Base-by-base conservation (phyloP, 1,139 yeast species). In the Maudiozyma humilis region DNA sequence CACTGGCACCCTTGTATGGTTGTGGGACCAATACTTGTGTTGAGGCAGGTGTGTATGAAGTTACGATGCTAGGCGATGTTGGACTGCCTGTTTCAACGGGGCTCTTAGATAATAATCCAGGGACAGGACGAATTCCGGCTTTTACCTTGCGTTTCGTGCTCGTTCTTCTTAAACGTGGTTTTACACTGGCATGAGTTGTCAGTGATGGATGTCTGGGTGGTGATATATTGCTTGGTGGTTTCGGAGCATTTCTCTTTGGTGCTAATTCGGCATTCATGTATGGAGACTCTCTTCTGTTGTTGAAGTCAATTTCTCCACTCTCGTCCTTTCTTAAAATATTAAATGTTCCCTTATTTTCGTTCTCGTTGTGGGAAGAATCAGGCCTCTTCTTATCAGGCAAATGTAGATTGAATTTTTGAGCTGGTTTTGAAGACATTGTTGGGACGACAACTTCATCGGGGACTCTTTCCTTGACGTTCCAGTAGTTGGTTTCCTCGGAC, bases 231-330 rank as follows among this genome's bases (percentile, higher is more conserved):
- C 85, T 83, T 1, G 89, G 91, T 2, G 93, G 62, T 38, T 55
- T 61, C 3, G 67, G 93, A 0, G 93, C 89, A 4, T 73, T 78
- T 53, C 93, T 66, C 47, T 71, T 72, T 0, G 93, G 89, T 12
- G 81, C 75, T 19, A 83, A 60, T 33, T 57, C 64, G 4, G 67
- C 51, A 54, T 54, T 59, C 0, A 54, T 79, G 54, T 76, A 82
- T 0, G 95, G 94, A 0, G 94, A 81, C 42, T 79, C 78, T 37
- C 95, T 67, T 44, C 89, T 70, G 55, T 85, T 81, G 56, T 86
- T 93, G 59, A 86, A 85, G 63, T 87, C 88, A 46, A 86, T 84
- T 57, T 83, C 93, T 25, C 76, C 67, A 14, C 74, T 69, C 20
- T 66, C 73, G 36, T 75, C 78, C n/a, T 79, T 77, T 32, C 89